A percentile compares a stretch with the other conserved stretches of the same genome.
phyloP scores from a whole-genome alignment of 2,329 filamentous ascomycete genomes.

The Fusarium luffae region DNA sequence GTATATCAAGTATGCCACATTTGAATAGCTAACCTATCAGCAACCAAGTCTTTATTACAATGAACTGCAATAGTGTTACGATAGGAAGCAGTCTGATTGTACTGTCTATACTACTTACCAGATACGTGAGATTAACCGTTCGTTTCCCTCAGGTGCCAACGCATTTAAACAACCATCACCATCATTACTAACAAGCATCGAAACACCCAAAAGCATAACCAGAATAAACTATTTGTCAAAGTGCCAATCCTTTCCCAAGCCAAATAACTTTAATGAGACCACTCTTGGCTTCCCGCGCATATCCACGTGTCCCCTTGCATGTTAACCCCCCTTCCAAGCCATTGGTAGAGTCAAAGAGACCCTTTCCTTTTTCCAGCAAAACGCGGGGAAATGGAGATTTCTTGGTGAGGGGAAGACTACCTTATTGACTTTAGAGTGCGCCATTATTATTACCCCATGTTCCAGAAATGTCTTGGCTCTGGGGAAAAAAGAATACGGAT shows the following conservation, averaged over 20 bases:
- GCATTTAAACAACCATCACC: constrained; percentile 4
- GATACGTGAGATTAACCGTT: not conserved
- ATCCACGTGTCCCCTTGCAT: constrained; percentile 23
- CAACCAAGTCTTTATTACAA: not conserved
- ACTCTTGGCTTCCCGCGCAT: constrained; percentile 26
- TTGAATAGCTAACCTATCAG: accelerated
- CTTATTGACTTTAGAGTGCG: constrained; percentile 23
- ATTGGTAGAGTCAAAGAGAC: not conserved
- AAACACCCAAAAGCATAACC: constrained; percentile 11
- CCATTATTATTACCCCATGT: constrained; percentile 41
- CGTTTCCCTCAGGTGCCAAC: constrained; percentile 9
- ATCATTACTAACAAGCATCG: constrained; percentile 2
- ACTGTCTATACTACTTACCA: not conserved
- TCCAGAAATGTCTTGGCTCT: constrained; percentile 28
- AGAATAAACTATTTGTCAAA: not conserved
- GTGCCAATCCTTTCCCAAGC: not conserved
- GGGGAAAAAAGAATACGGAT: constrained; percentile 3
- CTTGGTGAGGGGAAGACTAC: constrained; percentile 33
- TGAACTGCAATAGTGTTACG: not conserved
- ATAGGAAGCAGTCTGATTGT: not conserved
- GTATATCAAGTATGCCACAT: not conserved
- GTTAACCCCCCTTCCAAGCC: not conserved
- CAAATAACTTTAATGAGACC: constrained; percentile 19
- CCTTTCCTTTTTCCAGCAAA: constrained; percentile 12
- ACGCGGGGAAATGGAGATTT: constrained; percentile 45